A percentile compares a stretch with the other conserved stretches of the same genome.
Evolutionary conservation across 495 filamentous ascomycete species (phyloP).

Genomic region (Neurospora terricola): DNA sequence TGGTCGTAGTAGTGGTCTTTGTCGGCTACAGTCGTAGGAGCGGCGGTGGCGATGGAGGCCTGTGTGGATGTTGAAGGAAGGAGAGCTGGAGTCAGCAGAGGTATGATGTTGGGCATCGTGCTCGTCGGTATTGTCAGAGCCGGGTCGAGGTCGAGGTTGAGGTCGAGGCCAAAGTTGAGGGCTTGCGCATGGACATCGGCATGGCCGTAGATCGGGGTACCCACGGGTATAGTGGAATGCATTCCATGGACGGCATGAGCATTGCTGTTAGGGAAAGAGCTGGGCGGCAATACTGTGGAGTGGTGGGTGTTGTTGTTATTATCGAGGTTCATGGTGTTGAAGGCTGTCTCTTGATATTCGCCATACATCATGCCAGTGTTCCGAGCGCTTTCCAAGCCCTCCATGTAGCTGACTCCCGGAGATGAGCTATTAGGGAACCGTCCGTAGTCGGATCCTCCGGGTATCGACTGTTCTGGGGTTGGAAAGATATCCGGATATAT

Average conservation of each 20-base stretch:
- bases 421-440: not conserved
- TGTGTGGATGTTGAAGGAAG: not conserved
- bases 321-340: not conserved
- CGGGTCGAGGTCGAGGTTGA: not conserved
- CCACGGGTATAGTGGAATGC: fast-evolving
- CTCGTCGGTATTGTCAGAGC: not conserved
- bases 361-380: too few species aligned
- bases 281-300: fast-evolving
- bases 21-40: not conserved
- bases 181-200: not conserved
- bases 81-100: not conserved
- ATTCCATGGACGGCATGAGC: not conserved
- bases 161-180: not conserved
- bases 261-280: not conserved
- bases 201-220: not conserved
- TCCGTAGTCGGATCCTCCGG: not conserved
- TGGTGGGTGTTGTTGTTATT: not conserved
- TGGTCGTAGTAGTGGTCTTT: not conserved
- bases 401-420: not conserved
- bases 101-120: not conserved
- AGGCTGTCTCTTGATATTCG: too few species aligned
- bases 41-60: not conserved
- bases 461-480: not conserved
- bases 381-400: not conserved
- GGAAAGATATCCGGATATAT: not conserved